Evolutionary conservation across 768 basidiomycete genomes (phyloP).

Genomic region (Trametes cingulata): DNA sequence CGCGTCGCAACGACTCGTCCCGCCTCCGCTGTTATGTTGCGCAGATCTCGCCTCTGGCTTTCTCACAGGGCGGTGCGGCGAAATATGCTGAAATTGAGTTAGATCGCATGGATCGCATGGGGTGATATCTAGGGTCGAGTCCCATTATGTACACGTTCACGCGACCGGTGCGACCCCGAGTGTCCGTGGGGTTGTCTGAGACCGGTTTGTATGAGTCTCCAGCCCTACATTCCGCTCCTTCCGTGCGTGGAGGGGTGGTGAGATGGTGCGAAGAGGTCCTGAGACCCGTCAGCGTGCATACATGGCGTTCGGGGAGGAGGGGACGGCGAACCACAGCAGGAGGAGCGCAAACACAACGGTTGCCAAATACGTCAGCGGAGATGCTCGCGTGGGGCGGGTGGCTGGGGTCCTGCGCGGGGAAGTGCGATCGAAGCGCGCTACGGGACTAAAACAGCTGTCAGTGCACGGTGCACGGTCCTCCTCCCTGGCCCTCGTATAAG

Average conservation of each 20-base stretch:
- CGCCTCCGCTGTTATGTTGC: not conserved
- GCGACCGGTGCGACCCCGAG: slow-evolving; percentile 20
- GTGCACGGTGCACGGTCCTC: slow-evolving; percentile 18
- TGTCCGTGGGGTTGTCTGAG: slow-evolving; percentile 12
- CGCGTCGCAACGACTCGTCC: not conserved
- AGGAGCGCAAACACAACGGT: slow-evolving; percentile 17
- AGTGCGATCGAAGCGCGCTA: slow-evolving; percentile 28
- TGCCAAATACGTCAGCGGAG: slow-evolving; percentile 8
- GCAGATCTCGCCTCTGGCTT: not conserved
- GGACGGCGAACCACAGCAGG: not conserved
- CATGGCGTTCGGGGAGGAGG: not conserved
- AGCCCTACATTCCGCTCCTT: not conserved
- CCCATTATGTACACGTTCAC: slow-evolving; percentile 22
- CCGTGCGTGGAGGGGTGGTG: not conserved
- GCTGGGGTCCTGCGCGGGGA: slow-evolving; percentile 26
- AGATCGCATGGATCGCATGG: slow-evolving; percentile 19
- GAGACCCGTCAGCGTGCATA: not conserved
- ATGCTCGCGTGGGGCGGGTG: slow-evolving; percentile 18
- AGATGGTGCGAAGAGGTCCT: not conserved
- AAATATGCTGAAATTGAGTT: slow-evolving; percentile 13
- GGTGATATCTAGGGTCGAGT: slow-evolving; percentile 21
- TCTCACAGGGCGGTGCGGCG: not conserved
- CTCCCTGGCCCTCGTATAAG: slow-evolving; percentile 21
- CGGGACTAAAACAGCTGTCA: slow-evolving; percentile 22
- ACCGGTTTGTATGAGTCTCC: not conserved